Conservation (phyloP, 1,139 yeast species). For the Casaregolazyma lundiana region DNA sequence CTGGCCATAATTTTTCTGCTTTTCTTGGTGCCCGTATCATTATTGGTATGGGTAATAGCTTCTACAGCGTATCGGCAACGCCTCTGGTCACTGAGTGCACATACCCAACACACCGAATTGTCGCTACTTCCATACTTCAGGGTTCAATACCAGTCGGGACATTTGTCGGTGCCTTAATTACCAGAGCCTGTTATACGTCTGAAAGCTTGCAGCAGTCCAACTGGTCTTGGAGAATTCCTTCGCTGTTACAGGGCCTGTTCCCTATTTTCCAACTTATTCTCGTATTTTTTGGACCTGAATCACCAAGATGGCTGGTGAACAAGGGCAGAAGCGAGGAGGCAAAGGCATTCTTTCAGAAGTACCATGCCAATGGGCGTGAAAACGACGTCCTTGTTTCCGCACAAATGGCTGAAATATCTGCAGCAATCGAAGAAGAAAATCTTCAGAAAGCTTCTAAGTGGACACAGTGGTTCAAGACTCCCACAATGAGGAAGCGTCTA, state of each 20-base stretch:
- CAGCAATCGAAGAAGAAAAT: slow-evolving; percentile 12
- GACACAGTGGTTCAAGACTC: not conserved
- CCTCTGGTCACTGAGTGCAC: slow-evolving; percentile 34
- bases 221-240: slow-evolving; percentile 40
- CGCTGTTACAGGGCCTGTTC: slow-evolving; percentile 10
- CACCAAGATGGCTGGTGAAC: slow-evolving; percentile 69
- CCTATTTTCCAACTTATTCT: no score
- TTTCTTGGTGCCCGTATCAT: slow-evolving; percentile 35
- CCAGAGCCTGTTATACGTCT: slow-evolving; percentile 42
- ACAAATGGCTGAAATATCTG: slow-evolving; percentile 26
- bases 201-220: slow-evolving; percentile 40
- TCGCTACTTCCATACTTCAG: slow-evolving; percentile 44
- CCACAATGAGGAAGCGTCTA: slow-evolving; percentile 4
- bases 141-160: slow-evolving; percentile 54
- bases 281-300: no score
- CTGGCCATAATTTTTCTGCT: slow-evolving; percentile 23
- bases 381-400: slow-evolving; percentile 18
- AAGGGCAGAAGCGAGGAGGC: slow-evolving; percentile 51
- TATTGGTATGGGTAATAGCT: slow-evolving; percentile 13
- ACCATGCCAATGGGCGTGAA: slow-evolving; percentile 27
- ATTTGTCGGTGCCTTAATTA: slow-evolving; percentile 42
- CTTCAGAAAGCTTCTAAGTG: not conserved
- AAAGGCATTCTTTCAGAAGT: slow-evolving; percentile 27
- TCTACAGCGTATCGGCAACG: slow-evolving; percentile 30
- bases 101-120: slow-evolving; percentile 43